A percentile compares a stretch with the other conserved stretches of the same genome.
These are phyloP conservation scores for Babesia ovata DNA, from an alignment of 169 alveolate species.

Conservation along the genomic window DNA sequence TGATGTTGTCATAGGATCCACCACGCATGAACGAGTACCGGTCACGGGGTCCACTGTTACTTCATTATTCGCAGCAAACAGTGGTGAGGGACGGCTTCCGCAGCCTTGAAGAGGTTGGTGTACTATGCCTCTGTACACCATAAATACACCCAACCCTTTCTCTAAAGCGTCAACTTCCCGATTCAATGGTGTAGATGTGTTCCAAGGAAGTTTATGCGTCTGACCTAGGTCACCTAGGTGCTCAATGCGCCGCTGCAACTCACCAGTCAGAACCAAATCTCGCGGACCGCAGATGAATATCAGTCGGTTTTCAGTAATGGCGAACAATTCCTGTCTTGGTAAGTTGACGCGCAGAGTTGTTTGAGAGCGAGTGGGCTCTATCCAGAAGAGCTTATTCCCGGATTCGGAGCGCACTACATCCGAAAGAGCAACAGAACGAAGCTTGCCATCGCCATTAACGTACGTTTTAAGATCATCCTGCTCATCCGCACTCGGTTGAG, in stretches of 20 bases:
- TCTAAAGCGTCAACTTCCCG: neutral
- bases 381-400: too few species aligned
- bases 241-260: neutral
- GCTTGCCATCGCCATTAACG: too few species aligned
- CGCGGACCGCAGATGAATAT: conserved; percentile 8
- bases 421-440: too few species aligned
- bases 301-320: neutral
- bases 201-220: neutral
- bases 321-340: neutral
- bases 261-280: neutral
- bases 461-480: too few species aligned
- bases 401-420: too few species aligned
- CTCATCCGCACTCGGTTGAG: too few species aligned
- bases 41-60: conserved; percentile 8
- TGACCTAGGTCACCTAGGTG: neutral
- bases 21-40: conserved; percentile 15
- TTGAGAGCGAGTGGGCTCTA: too few species aligned
- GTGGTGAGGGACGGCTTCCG: conserved; percentile 1
- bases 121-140: neutral
- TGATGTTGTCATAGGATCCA: neutral
- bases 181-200: neutral
- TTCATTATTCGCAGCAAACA: neutral
- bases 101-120: conserved; percentile 7
- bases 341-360: too few species aligned
- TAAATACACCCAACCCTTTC: conserved; percentile 6